Percentiles rank a stretch among this genome's conserved stretches.
Evolutionary conservation across 1,284 basidiomycete genomes (phyloP).

Genomic region (Ceratobasidium sp.): DNA sequence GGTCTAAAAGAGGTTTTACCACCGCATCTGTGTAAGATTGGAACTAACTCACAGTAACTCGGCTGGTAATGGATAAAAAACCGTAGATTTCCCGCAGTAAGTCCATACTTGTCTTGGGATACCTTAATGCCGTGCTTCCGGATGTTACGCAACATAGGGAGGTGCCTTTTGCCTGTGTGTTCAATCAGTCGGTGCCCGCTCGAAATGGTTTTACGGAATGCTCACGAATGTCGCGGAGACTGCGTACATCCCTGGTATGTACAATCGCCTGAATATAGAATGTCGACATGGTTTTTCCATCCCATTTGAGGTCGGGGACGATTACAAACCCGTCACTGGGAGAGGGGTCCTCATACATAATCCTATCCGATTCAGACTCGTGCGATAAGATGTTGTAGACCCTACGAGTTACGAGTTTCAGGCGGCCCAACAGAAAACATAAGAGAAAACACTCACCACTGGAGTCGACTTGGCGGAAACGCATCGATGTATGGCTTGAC

Average conservation of each 20-base stretch:
- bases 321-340: constrained; percentile 76
- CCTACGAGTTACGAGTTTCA: constrained; percentile 60
- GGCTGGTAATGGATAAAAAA: constrained; percentile 97
- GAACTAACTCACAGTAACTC: constrained; percentile 80
- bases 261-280: constrained; percentile 82
- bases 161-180: constrained; percentile 62
- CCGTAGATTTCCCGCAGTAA: constrained; percentile 69
- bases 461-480: constrained; percentile 77
- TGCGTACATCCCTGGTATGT: constrained; percentile 66
- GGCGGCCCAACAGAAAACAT: neutral
- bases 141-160: constrained; percentile 77
- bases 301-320: constrained; percentile 95
- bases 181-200: neutral
- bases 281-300: constrained; percentile 71
- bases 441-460: constrained; percentile 69
- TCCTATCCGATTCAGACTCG: constrained; percentile 79
- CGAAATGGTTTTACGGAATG: neutral
- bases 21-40: constrained; percentile 5
- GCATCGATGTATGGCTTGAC: constrained; percentile 82
- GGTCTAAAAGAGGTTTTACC: constrained; percentile 65
- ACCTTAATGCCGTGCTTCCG: constrained; percentile 64
- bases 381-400: constrained; percentile 88
- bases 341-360: constrained; percentile 72
- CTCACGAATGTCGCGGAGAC: constrained; percentile 72
- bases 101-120: constrained; percentile 70